Percentiles rank a stretch among this genome's conserved stretches.
Conservation (phyloP, 257 asterid genomes). For the Leonotis leonurus region DNA sequence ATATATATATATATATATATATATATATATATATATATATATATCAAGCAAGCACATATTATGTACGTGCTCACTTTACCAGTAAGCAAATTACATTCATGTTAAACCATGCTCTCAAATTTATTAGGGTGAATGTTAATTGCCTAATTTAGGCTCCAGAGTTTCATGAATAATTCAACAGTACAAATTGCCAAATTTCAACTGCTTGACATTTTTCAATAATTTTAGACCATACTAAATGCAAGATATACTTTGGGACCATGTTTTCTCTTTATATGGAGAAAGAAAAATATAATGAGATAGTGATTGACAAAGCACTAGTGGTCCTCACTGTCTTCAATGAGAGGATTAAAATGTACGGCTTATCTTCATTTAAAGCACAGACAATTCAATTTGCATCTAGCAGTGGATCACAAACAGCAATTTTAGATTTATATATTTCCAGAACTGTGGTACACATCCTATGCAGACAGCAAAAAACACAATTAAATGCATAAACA, state of each 20-base stretch:
- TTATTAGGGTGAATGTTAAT: neutral
- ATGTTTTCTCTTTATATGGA: neutral
- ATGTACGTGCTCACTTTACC: neutral
- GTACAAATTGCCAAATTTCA: neutral
- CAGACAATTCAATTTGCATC: neutral
- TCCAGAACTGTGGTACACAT: conserved; percentile 1
- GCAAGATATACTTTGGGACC: neutral
- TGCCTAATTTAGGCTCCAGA: conserved; percentile 14
- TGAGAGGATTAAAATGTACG: neutral
- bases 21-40: too few relatives aligned
- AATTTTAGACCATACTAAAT: neutral
- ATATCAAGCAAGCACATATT: too few relatives aligned
- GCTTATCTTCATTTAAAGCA: neutral
- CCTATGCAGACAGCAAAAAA: neutral
- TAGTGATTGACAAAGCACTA: neutral
- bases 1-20: too few relatives aligned
- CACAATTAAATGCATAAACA: neutral
- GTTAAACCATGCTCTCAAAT: conserved; percentile 1
- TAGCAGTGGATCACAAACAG: neutral
- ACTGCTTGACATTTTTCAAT: neutral
- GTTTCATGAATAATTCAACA: neutral
- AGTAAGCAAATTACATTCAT: neutral
- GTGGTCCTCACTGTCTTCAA: conserved; percentile 4
- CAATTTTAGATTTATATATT: neutral
- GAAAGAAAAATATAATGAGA: neutral